phyloP scores from a whole-genome alignment of 768 basidiomycete genomes.

The Tephrocybe sp. region DNA sequence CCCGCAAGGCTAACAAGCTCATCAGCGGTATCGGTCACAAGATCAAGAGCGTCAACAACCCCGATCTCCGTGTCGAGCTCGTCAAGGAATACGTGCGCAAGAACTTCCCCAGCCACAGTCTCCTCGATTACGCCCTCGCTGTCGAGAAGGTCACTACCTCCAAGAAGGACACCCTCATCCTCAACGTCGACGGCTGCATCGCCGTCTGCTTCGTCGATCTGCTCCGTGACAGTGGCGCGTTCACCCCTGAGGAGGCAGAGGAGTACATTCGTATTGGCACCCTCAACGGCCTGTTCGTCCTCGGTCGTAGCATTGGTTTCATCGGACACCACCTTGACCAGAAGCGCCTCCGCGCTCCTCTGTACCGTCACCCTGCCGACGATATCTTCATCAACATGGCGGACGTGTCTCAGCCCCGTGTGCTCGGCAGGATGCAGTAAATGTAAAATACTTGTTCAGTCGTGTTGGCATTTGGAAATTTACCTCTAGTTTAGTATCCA shows the following conservation, averaged over 20 bases:
- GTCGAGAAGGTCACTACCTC: conserved; percentile 97
- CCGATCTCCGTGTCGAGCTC: conserved; percentile 88
- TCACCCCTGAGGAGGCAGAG: conserved; percentile 93
- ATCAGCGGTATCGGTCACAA: conserved; percentile 99
- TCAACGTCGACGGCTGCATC: conserved; percentile 96
- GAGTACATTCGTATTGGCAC: conserved; percentile 98
- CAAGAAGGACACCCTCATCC: conserved; percentile 97
- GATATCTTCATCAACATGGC: conserved; percentile 97
- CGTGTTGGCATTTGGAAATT: conserved; percentile 2
- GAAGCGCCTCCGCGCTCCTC: conserved; percentile 88
- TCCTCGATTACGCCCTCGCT: conserved; percentile 93
- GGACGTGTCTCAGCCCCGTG: conserved; percentile 79
- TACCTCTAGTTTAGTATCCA: background rate
- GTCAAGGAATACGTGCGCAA: conserved; percentile 95
- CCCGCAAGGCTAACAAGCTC: conserved; percentile 91
- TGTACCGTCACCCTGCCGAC: conserved; percentile 94
- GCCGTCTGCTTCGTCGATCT: conserved; percentile 97
- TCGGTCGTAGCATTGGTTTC: conserved; percentile 97
- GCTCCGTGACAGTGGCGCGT: conserved; percentile 88
- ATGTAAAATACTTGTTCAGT: background rate
- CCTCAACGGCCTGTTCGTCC: conserved; percentile 95
- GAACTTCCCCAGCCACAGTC: conserved; percentile 92
- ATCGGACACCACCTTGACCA: conserved; percentile 97
- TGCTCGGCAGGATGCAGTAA: conserved; percentile 55
- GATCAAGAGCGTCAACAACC: conserved; percentile 99